A percentile compares a stretch with the other conserved stretches of the same genome.
Conservation (phyloP, 1,284 basidiomycete species). For the Ceratobasidium sp. region DNA sequence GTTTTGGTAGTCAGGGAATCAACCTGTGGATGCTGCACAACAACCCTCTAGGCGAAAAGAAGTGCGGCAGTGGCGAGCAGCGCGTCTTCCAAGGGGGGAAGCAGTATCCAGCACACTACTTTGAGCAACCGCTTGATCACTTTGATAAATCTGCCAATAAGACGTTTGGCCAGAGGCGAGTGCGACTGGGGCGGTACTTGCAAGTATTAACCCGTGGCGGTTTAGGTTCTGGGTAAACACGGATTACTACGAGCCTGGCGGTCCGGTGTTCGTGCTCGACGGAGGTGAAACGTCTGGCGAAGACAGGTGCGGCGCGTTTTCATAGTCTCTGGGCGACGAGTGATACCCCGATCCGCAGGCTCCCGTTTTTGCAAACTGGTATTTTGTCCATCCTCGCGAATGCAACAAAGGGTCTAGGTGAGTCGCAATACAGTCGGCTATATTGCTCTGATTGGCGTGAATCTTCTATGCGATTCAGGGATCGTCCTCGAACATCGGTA, state of each 20-base stretch:
- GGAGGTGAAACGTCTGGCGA: conserved; percentile 86
- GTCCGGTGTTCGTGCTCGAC: conserved; percentile 84
- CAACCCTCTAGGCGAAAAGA: conserved; percentile 17
- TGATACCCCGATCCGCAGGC: conserved; percentile 56
- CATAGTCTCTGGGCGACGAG: neutral
- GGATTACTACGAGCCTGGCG: conserved; percentile 79
- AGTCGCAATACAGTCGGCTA: conserved; percentile 70
- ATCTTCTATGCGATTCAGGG: conserved; percentile 54
- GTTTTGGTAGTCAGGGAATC: conserved; percentile 47
- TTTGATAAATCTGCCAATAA: conserved; percentile 61
- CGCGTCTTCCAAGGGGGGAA: conserved; percentile 7
- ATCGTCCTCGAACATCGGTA: conserved; percentile 92
- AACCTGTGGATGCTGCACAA: conserved; percentile 46
- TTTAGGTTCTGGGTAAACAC: conserved; percentile 83
- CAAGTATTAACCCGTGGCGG: neutral
- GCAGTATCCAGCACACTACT: conserved; percentile 62
- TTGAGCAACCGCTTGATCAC: conserved; percentile 88
- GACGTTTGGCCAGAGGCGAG: conserved; percentile 70
- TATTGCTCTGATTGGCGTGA: conserved; percentile 49
- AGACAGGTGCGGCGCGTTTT: conserved; percentile 63
- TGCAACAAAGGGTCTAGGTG: conserved; percentile 77
- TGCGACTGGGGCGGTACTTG: neutral
- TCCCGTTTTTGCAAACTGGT: conserved; percentile 57
- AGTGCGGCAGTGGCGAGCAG: conserved; percentile 13
- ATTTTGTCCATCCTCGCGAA: conserved; percentile 64